Conservation (phyloP, 2,329 filamentous ascomycete genomes). For the Talaromyces sp. region DNA sequence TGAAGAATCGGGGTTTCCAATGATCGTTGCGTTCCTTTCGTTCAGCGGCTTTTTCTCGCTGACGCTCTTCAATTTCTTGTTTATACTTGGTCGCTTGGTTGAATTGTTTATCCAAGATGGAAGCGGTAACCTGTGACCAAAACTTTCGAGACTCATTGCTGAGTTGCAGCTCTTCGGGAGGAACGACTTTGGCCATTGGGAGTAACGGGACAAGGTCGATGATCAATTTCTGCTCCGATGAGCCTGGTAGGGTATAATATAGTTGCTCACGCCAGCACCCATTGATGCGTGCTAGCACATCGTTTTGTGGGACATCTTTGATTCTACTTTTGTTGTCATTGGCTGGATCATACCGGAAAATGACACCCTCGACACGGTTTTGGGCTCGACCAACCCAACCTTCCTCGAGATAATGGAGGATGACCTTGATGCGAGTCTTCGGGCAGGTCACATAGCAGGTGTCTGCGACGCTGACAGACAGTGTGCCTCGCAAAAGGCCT, state of each 20-base stretch:
- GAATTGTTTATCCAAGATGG: conserved; percentile 78
- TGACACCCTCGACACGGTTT: conserved; percentile 83
- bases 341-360: conserved; percentile 84
- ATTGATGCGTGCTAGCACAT: conserved; percentile 73
- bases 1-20: conserved; percentile 89
- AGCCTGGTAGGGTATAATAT: conserved; percentile 50
- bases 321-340: conserved; percentile 75
- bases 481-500: conserved; percentile 76
- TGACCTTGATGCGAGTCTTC: conserved; percentile 85
- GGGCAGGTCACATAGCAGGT: conserved; percentile 81
- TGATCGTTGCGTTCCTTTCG: conserved; percentile 62
- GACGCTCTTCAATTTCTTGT: conserved; percentile 83
- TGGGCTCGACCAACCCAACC: conserved; percentile 89
- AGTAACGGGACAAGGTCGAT: conserved; percentile 82
- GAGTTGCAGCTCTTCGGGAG: conserved; percentile 71
- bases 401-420: conserved; percentile 88
- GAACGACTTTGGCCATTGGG: conserved; percentile 72
- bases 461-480: conserved; percentile 87
- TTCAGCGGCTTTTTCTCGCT: conserved; percentile 77
- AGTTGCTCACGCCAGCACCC: conserved; percentile 78
- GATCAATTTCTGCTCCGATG: conserved; percentile 52
- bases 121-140: conserved; percentile 81
- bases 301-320: conserved; percentile 78
- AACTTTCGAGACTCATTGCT: conserved; percentile 84
- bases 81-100: conserved; percentile 79